Base-by-base conservation (phyloP, 768 basidiomycete species). In the Hygrocybe coccinea region DNA sequence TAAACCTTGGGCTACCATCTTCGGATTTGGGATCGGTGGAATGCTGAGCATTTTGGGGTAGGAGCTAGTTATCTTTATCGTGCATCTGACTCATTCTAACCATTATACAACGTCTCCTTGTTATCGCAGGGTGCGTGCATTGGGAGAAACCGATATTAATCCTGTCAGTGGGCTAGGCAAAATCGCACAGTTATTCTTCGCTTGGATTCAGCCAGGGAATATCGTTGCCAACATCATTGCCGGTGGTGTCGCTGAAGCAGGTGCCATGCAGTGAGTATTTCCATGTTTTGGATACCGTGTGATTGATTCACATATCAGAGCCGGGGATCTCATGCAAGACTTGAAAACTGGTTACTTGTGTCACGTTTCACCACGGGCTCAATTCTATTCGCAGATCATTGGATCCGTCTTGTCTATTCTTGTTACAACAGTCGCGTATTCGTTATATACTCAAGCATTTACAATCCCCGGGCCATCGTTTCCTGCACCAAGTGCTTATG, bases 311-410 rank as follows among this genome's bases (percentile, higher is more conserved):
- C 21, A 33, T 24, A 22, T 7, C 60, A 94, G 91, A 69, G 93
- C 95, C 6, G 95, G 94, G 14, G 95, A 98, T 67, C 82, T 97
- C 8, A 97, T 98, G 95, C 95, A 98, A 74, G 95, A 98, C 70
- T 75, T 98, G 56, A 98, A 98, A 74, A 97, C 95, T 2, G 95
- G 95, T 0, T 91, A 97, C 69, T 75, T 98, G n/a, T 81, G 91
- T 53, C 81, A 79, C 59, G 94, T 94, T 8, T 95, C 93, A 21
- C 95, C 95, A 46, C 79, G 91, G 62, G 91, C 92, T 2, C 95
- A 95, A 65, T 97, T 97, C 68, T 95, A 86, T 62, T 91, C 92
- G 8, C 92, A 98, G 69, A 75, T 98, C 48, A 86, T 97, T 54
- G 95, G 95, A 34, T 92, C 90, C 8, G 80, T 85, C 1, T 78